Conservation (phyloP, 139 green algal species). For the Chlorella sp. region DNA sequence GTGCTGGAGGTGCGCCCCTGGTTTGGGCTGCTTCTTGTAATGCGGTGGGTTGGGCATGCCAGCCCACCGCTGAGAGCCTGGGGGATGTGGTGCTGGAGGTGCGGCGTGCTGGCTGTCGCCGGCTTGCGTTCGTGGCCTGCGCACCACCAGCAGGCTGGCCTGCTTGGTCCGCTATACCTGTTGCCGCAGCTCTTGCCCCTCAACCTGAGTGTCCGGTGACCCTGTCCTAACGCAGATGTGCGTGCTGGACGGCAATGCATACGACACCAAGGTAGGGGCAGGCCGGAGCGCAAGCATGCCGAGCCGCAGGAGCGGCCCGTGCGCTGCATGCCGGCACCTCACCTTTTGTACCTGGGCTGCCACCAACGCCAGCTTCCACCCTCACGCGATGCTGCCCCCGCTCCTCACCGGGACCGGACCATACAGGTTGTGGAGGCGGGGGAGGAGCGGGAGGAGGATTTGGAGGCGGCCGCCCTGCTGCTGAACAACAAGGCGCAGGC, state of each 20-base stretch:
- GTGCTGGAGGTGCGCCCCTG: constrained; percentile 70
- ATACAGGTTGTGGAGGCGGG: constrained; percentile 65
- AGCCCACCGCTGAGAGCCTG: constrained; percentile 71
- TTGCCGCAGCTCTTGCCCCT: neutral
- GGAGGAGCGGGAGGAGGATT: constrained; percentile 63
- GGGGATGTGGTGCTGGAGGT: constrained; percentile 51
- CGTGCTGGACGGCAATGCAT: constrained; percentile 84
- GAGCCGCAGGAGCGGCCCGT: too few species aligned
- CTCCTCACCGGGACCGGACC: too few species aligned
- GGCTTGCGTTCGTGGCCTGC: neutral
- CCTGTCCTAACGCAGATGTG: too few species aligned
- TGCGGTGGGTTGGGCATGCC: too few species aligned
- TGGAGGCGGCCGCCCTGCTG: constrained; percentile 77
- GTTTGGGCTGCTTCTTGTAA: too few species aligned
- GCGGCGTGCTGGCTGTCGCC: neutral
- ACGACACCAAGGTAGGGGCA: constrained; percentile 61
- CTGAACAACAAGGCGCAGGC: constrained; percentile 74
- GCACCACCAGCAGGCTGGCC: neutral
- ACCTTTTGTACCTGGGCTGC: too few species aligned
- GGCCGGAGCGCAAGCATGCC: too few species aligned
- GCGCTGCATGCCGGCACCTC: too few species aligned
- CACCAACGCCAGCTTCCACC: too few species aligned
- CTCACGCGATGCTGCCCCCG: too few species aligned
- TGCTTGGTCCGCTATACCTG: neutral
- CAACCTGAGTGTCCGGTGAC: neutral